These are phyloP conservation scores for Nicotiana obtusifolia DNA, from an alignment of 257 asterid genomes.

Conservation along the genomic window DNA sequence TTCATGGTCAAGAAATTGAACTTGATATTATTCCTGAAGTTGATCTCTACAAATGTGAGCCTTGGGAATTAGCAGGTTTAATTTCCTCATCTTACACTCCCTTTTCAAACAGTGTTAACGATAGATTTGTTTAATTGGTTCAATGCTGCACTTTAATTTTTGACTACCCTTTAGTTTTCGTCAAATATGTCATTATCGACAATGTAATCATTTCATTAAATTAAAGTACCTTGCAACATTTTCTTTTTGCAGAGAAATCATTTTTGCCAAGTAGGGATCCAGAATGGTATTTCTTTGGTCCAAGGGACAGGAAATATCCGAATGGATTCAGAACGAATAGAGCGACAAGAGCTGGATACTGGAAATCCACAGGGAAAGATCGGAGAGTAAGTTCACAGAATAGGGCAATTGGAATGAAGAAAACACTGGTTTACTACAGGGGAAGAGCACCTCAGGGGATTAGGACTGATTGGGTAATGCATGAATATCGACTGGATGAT, in stretches of 20 bases:
- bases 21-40: conserved; percentile 91
- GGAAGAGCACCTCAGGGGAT: conserved; percentile 97
- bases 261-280: conserved; percentile 94
- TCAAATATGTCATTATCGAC: background rate
- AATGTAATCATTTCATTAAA: background rate
- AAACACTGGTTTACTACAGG: conserved; percentile 76
- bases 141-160: background rate
- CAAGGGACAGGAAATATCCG: conserved; percentile 93
- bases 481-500: conserved; percentile 84
- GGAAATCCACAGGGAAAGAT: conserved; percentile 96
- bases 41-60: conserved; percentile 98
- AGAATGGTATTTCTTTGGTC: conserved; percentile 96
- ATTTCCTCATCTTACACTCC: background rate
- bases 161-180: background rate
- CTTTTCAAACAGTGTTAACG: background rate
- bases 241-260: conserved; percentile 59
- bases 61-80: conserved; percentile 91
- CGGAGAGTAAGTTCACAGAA: conserved; percentile 65
- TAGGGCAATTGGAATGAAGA: conserved; percentile 89
- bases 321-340: conserved; percentile 89
- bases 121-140: too few relatives aligned
- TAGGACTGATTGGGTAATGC: conserved; percentile 96
- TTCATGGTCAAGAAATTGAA: conserved; percentile 82
- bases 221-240: background rate
- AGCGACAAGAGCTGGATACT: conserved; percentile 89